phyloP scores from a whole-genome alignment of 495 filamentous ascomycete species.

The Aspergillus sparsus region DNA sequence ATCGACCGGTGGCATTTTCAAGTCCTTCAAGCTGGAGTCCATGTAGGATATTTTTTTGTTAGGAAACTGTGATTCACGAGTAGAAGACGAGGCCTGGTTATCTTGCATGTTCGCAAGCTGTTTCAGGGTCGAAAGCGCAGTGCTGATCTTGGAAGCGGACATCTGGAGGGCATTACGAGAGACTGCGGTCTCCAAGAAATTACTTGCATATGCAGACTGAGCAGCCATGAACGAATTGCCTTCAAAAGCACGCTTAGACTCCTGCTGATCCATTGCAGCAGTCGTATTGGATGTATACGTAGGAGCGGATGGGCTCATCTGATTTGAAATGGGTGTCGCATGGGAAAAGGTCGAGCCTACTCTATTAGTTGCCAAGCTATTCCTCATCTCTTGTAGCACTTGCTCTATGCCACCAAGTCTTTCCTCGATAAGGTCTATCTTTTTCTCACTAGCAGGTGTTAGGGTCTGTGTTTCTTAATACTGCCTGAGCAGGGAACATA shows the following conservation, averaged over 20 bases:
- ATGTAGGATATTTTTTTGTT: constrained; percentile 45
- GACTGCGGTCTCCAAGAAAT: constrained; percentile 62
- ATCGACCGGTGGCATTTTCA: constrained; percentile 57
- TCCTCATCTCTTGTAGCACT: constrained; percentile 45
- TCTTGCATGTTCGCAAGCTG: constrained; percentile 57
- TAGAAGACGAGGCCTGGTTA: constrained; percentile 33
- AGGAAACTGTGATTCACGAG: constrained; percentile 45
- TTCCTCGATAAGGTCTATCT: constrained; percentile 66
- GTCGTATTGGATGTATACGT: constrained; percentile 28
- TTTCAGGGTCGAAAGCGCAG: constrained; percentile 58
- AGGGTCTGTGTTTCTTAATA: no score
- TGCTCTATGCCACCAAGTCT: constrained; percentile 60
- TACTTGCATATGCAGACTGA: constrained; percentile 64
- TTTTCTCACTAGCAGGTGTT: constrained; percentile 54
- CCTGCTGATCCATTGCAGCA: constrained; percentile 39
- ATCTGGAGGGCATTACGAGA: constrained; percentile 50
- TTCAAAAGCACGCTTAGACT: constrained; percentile 54
- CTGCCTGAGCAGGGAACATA: constrained; percentile 32
- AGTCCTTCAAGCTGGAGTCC: constrained; percentile 44
- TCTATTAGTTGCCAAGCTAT: constrained; percentile 17
- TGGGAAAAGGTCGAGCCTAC: constrained; percentile 14
- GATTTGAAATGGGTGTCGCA: constrained; percentile 27
- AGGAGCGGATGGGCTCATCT: constrained; percentile 23
- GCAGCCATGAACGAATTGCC: constrained; percentile 60
- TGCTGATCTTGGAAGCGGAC: constrained; percentile 53